A percentile compares a stretch with the other conserved stretches of the same genome.
Conservation (phyloP, 345 rosid species). For the Syzygium oleosum region DNA sequence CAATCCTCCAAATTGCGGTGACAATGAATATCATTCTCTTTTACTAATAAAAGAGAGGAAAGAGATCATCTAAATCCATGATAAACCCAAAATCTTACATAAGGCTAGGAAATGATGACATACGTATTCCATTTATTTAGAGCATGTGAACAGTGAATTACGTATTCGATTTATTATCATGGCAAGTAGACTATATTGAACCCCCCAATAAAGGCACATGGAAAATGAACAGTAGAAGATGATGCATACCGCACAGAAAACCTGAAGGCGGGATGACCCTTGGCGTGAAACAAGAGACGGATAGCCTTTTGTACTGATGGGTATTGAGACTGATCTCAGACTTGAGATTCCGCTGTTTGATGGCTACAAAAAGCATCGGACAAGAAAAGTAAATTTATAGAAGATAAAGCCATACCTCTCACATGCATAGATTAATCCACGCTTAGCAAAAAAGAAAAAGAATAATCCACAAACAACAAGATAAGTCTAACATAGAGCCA, state of each 20-base stretch:
- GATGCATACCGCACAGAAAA: slow-evolving; percentile 22
- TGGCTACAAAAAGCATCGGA: not conserved
- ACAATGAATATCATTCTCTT: not conserved
- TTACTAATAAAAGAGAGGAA: not conserved
- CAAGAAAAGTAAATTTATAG: not conserved
- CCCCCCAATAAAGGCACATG: not conserved
- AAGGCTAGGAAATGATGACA: not conserved
- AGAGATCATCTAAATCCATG: not conserved
- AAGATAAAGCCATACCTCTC: not conserved
- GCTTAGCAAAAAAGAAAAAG: not conserved
- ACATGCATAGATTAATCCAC: not conserved
- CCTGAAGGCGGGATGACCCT: slow-evolving; percentile 7
- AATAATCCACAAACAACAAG: not conserved
- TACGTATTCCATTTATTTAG: not conserved
- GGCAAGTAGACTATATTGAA: not conserved
- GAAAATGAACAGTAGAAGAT: not conserved
- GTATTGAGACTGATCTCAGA: slow-evolving; percentile 13
- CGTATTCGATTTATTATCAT: too few species aligned
- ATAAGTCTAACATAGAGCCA: not conserved
- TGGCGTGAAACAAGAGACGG: slow-evolving; percentile 15
- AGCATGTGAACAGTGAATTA: not conserved
- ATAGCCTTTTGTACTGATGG: slow-evolving; percentile 7
- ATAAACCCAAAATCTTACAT: not conserved
- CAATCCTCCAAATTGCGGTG: not conserved
- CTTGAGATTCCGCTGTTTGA: slow-evolving; percentile 8